A percentile compares a stretch with the other conserved stretches of the same genome.
Conservation (phyloP, 1,139 yeast genomes). For the Candida sp. region DNA sequence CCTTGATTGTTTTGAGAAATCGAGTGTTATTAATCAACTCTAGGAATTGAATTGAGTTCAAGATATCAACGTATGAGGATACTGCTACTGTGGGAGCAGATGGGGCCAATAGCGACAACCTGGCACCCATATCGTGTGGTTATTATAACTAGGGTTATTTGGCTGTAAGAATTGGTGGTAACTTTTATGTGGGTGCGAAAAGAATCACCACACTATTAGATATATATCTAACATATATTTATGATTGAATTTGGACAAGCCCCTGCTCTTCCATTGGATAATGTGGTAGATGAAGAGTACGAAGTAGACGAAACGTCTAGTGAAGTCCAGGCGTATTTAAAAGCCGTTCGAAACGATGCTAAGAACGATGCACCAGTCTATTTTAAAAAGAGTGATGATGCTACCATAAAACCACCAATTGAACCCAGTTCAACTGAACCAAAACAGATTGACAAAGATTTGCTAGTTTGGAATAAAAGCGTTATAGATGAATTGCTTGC, state of each 20-base stretch:
- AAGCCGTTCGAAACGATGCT: slow-evolving; percentile 30
- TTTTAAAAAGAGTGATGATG: slow-evolving; percentile 3
- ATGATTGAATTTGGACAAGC: slow-evolving; percentile 20
- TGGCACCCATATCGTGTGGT: slow-evolving; percentile 66
- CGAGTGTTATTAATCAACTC: slow-evolving; percentile 72
- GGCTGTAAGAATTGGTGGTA: slow-evolving; percentile 1
- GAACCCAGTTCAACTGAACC: not conserved
- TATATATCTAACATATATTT: slow-evolving; percentile 1
- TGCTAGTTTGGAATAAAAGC: slow-evolving; percentile 3
- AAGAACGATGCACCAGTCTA: slow-evolving; percentile 16
- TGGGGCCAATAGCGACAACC: slow-evolving; percentile 81
- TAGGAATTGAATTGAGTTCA: slow-evolving; percentile 71
- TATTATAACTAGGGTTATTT: no score
- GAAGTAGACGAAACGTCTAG: slow-evolving; percentile 7
- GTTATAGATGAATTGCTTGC: slow-evolving; percentile 1
- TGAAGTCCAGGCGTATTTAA: slow-evolving; percentile 24
- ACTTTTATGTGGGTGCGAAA: not conserved
- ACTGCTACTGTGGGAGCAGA: slow-evolving; percentile 90
- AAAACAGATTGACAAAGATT: not conserved
- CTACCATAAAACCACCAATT: not conserved
- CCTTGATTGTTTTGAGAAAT: slow-evolving; percentile 83
- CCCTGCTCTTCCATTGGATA: slow-evolving; percentile 17
- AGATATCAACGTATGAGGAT: slow-evolving; percentile 82
- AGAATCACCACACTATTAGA: no score
- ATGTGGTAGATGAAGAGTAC: slow-evolving; percentile 8